These are phyloP conservation scores for Gossypium schwendimanii DNA, from an alignment of 441 rosid species.

Conservation along the genomic window DNA sequence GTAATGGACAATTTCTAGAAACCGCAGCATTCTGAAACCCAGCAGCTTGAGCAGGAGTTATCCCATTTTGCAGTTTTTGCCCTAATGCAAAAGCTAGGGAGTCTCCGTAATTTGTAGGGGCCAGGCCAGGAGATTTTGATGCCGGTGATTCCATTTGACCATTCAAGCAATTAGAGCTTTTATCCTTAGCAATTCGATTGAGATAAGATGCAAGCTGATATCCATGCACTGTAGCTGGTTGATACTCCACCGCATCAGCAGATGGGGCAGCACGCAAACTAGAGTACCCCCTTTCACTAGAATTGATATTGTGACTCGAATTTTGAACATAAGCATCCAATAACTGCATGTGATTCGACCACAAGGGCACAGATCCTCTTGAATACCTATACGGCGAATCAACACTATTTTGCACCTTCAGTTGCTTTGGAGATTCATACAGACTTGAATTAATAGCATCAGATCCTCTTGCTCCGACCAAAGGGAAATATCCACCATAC, in stretches of 20 bases:
- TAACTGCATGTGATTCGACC: slow-evolving; percentile 51
- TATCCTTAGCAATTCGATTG: slow-evolving; percentile 47
- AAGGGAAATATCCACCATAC: slow-evolving; percentile 36
- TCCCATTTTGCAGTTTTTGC: slow-evolving; percentile 59
- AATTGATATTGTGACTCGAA: slow-evolving; percentile 37
- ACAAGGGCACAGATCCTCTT: slow-evolving; percentile 45
- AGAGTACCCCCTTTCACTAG: slow-evolving; percentile 52
- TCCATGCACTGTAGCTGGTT: slow-evolving; percentile 83
- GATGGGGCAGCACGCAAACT: slow-evolving; percentile 58
- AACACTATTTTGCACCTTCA: slow-evolving; percentile 40
- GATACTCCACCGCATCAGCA: slow-evolving; percentile 54
- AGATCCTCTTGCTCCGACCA: slow-evolving; percentile 48
- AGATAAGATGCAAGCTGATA: slow-evolving; percentile 58
- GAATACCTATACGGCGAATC: slow-evolving; percentile 57
- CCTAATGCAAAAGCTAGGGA: slow-evolving; percentile 45
- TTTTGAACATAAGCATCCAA: slow-evolving; percentile 50
- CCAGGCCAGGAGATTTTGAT: slow-evolving; percentile 39
- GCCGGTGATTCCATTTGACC: slow-evolving; percentile 50
- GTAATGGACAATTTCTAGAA: slow-evolving; percentile 48
- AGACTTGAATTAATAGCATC: slow-evolving; percentile 43
- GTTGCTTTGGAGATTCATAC: slow-evolving; percentile 54
- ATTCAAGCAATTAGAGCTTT: slow-evolving; percentile 38
- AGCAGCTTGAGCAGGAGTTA: slow-evolving; percentile 45
- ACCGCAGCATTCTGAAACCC: slow-evolving; percentile 50
- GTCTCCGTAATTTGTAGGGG: slow-evolving; percentile 49